phyloP scores from a whole-genome alignment of 176 grass and related monocot genomes.

The barley (Hordeum vulgare) region MorexV3_pseudomolecules_assembly NC_058519.1:619608513-619609012 shows the following conservation, averaged over 20 bases:
- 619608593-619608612: background rate
- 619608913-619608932: conserved; percentile 83
- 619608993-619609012: conserved; percentile 83
- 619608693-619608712: background rate
- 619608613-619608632: background rate
- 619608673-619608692: background rate
- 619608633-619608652: background rate
- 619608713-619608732: background rate
- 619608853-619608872: background rate
- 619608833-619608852: background rate
- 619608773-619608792: conserved; percentile 73
- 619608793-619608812: conserved; percentile 98
- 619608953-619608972: conserved; percentile 91
- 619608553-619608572: background rate
- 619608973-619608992: conserved; percentile 94
- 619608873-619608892: background rate
- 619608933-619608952: conserved; percentile 89
- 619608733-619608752: background rate
- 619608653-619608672: background rate
- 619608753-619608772: conserved; percentile 38
- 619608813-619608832: conserved; percentile 35
- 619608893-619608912: conserved; percentile 37
- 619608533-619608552: background rate
- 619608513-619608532: background rate
- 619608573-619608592: background rate